Base-by-base conservation (phyloP, 179 eudicot species). In the Actinidia polygama region DNA sequence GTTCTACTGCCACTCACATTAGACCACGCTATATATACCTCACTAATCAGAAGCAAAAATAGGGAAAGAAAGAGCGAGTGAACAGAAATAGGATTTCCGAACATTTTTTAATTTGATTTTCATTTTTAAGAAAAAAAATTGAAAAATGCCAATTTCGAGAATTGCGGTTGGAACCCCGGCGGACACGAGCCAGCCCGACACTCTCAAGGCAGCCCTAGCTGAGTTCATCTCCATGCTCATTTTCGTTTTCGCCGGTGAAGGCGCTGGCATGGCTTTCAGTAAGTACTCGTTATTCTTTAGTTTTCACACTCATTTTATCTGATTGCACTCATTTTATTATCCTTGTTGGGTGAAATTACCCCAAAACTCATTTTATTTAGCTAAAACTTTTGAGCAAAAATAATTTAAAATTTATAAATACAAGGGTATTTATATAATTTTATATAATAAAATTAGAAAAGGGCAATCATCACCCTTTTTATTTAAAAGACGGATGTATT, bases 171-270 rank as follows among this genome's bases (percentile, higher is more conserved):
- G 93, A 16, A 81, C 80, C 62, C 83, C 88, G 0, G 87, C 88
- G 0, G 93, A 92, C 73, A 89, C 76, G 7, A 73, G 82, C 82
- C 90, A 82, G 19, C 92, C 90, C 1, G 88, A 86, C 11, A 87
- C 95, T 26, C 83, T 91, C 26, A 92, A 86, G 89, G 95, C 95
- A 1, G 95, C 87, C 54, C 71, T 92, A 14, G 95, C 93, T 14
- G 93, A 92, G 89, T 92, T 92, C 87, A 91, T 92, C 81, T 92
- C 92, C 78, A 86, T 86, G 89, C 90, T 92, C 84, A 92, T 92
- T 75, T 92, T 91, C 71, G 92, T 92, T 46, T 92, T 92, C 58
- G 95, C 95, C 1, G 95, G 92, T 51, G 88, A 91, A 88, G 95
- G 95, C 7, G 84, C 93, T 6, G 93, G 93, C 86, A 92, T 92